Conservation (phyloP, 169 alveolate genomes). For the Plasmodium cynomolgi region DNA sequence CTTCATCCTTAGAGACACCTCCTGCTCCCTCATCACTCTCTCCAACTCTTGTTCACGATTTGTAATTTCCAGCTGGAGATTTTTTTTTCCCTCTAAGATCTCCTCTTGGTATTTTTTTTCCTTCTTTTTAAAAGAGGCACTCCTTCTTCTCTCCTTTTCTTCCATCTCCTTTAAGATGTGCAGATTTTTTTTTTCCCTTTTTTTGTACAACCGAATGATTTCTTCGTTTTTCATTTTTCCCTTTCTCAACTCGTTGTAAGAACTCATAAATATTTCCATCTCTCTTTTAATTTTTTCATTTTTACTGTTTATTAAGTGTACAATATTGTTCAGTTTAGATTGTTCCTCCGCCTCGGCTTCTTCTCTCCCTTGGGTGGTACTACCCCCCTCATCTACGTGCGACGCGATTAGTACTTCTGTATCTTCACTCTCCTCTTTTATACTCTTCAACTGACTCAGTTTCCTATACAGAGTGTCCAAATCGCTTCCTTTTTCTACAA, state of each 20-base stretch:
- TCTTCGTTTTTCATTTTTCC: slow-evolving; percentile 51
- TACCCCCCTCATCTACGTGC: not conserved
- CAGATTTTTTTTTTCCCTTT: slow-evolving; percentile 26
- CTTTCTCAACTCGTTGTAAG: slow-evolving; percentile 13
- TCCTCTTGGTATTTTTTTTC: slow-evolving; percentile 56
- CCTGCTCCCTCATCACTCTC: slow-evolving; percentile 11
- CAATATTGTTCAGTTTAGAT: slow-evolving; percentile 4
- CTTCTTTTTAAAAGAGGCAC: slow-evolving; percentile 17
- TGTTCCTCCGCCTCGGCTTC: slow-evolving; percentile 8
- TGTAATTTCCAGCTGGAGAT: slow-evolving; percentile 21
- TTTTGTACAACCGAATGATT: slow-evolving; percentile 44
- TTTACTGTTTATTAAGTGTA: slow-evolving; percentile 18
- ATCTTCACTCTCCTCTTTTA: slow-evolving; percentile 1
- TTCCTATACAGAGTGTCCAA: slow-evolving; percentile 3
- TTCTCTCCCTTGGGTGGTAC: not conserved
- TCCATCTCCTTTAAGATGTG: slow-evolving; percentile 19
- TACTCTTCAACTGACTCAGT: not conserved
- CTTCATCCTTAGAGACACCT: slow-evolving; percentile 2
- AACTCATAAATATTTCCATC: slow-evolving; percentile 13
- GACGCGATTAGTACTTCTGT: not conserved
- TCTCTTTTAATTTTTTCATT: slow-evolving; percentile 32
- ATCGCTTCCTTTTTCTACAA: not conserved
- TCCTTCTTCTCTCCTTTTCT: slow-evolving; percentile 25
- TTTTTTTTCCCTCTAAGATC: not conserved
- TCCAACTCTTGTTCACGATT: slow-evolving; percentile 23